phyloP scores from a whole-genome alignment of 179 eudicot genomes.

The Dionaea muscipula region DNA sequence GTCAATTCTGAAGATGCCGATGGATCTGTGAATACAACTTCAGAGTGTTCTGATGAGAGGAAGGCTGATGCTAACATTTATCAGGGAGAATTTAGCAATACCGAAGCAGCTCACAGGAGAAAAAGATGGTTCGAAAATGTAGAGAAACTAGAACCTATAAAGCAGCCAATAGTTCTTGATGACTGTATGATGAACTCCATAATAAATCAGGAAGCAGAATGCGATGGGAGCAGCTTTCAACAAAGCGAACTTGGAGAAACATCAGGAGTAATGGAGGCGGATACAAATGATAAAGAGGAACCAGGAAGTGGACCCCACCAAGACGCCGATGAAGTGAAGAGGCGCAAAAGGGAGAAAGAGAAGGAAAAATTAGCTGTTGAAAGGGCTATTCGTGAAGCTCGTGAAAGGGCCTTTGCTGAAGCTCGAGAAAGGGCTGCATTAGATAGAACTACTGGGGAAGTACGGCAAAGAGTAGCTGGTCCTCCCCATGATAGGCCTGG shows the following conservation, averaged over 20 bases:
- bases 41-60: slow-evolving; percentile 17
- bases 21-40: slow-evolving; percentile 14
- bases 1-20: slow-evolving; percentile 15
- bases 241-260: slow-evolving; percentile 19
- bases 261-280: slow-evolving; percentile 23
- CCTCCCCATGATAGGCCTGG: slow-evolving; percentile 49
- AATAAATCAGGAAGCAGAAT: slow-evolving; percentile 21
- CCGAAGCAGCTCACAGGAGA: slow-evolving; percentile 28
- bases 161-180: slow-evolving; percentile 18
- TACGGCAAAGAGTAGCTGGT: slow-evolving; percentile 41
- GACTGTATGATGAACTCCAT: slow-evolving; percentile 20
- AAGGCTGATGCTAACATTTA: slow-evolving; percentile 17
- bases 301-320: slow-evolving; percentile 25
- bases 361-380: slow-evolving; percentile 70
- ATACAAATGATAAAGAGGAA: slow-evolving; percentile 21
- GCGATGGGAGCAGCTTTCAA: slow-evolving; percentile 12
- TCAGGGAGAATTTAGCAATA: slow-evolving; percentile 22
- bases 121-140: slow-evolving; percentile 30
- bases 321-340: slow-evolving; percentile 33
- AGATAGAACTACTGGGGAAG: slow-evolving; percentile 69
- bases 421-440: slow-evolving; percentile 79
- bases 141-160: slow-evolving; percentile 18
- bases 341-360: slow-evolving; percentile 56
- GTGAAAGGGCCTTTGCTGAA: slow-evolving; percentile 86
- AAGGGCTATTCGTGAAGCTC: slow-evolving; percentile 85